Evolutionary conservation across 2,329 filamentous ascomycete genomes (phyloP), one percentile per base, ranked within the genome.

Genomic region (Ophiostoma perfectum): DNA sequence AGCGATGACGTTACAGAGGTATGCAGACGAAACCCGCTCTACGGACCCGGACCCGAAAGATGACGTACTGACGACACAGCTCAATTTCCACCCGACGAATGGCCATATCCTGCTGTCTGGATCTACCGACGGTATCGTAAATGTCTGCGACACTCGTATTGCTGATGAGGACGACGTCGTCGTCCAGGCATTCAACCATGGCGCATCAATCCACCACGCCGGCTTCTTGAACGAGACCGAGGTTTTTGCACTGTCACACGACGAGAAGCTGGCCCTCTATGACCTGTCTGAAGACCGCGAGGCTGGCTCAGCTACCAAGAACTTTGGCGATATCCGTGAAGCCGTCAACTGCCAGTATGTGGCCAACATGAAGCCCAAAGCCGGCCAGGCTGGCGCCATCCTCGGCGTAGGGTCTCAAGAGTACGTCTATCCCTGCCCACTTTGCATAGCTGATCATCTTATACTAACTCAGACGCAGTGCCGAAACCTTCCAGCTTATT

Each of bases 101-200:
- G 81, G 85, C 0, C 81, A 84, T 62, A 80, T 90, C 16, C 83
- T 94, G 5, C 81, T 94, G 11, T 92, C 90, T 1, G 90, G 90
- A 60, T 92, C 90, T 49, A 94, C 90, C 14, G 91, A 95, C 77
- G 90, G 90, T 6, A 84, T 94, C 1, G 84, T 94, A 73, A 93
- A 90, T 74, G 81, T 94, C 63, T 91, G 90, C 78, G 88, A 95
- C 78, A 89, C 86, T 18, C 82, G 83, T 64, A 83, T 91, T 69
- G 78, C 81, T 18, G 89, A 91, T 72, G 91, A 94, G 77, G 91
- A 94, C 75, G 91, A 94, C 64, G 88, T 91, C 0, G 80, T 93
- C 27, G 81, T 90, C 69, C 90, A 92, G 77, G 90, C 92, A 12
- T 88, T 93, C 76, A 94, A 94, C 77, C 90, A 91, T 75, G 84